phyloP scores from a whole-genome alignment of 2,329 filamentous ascomycete genomes.

The Pleochaeta shiraiana region DNA sequence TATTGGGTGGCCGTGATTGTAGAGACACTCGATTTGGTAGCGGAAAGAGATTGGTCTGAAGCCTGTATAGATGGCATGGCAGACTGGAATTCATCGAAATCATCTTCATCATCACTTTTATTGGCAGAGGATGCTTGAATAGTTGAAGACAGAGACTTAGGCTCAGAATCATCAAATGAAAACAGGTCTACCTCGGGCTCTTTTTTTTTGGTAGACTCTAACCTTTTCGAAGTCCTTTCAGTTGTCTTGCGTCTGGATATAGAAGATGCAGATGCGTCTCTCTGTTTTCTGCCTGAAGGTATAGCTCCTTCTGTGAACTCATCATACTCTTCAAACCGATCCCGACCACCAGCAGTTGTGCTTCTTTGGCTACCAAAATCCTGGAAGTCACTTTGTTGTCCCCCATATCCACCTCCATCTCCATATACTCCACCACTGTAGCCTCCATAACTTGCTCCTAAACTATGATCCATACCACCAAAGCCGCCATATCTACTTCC shows the following conservation, averaged over 20 bases:
- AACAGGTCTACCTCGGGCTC: constrained; percentile 84
- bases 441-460: constrained; percentile 36
- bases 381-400: constrained; percentile 49
- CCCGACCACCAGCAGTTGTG: constrained; percentile 27
- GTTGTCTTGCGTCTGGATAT: constrained; percentile 21
- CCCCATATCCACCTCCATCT: constrained; percentile 87
- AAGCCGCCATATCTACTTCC: constrained; percentile 60
- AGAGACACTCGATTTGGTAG: constrained; percentile 23
- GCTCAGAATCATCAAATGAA: constrained; percentile 61
- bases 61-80: constrained; percentile 36
- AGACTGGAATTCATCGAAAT: constrained; percentile 96
- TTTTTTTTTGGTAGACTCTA: constrained; percentile 55
- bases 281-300: constrained; percentile 23
- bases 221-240: constrained; percentile 31
- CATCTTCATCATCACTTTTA: constrained; percentile 52
- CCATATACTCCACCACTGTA: constrained; percentile 64
- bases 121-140: constrained; percentile 22
- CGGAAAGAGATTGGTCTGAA: constrained; percentile 21
- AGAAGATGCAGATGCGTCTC: constrained; percentile 12
- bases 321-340: constrained; percentile 91
- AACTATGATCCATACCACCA: constrained; percentile 53
- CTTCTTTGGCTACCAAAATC: constrained; percentile 23
- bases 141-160: constrained; percentile 23
- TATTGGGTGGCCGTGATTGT: constrained; percentile 39
- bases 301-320: constrained; percentile 65